Evolutionary conservation across 2,329 filamentous ascomycete genomes (phyloP), one percentile per base, ranked within the genome.

Genomic region (Mycosphaerella sp.): DNA sequence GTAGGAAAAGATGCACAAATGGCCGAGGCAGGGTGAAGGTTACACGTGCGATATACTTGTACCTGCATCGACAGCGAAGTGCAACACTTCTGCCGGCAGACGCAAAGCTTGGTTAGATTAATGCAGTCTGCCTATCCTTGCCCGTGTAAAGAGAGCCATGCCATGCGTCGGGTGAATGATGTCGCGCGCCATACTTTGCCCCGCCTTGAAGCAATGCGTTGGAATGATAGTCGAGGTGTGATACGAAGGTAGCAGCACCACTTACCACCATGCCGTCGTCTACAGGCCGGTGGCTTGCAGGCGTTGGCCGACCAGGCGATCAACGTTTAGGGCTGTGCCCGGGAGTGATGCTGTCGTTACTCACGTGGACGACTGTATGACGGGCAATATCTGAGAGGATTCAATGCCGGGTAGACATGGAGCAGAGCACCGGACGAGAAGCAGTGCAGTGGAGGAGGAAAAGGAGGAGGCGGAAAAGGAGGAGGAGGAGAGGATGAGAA

Each of bases 51-150:
- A 7, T 17, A 45, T 59, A 59, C 51, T 55, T 55, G 58, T 60
- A 59, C 47, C 58, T 58, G 58, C 54, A 54, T 29, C 26, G 26
- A 29, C 3, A 29, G 26, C 26, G 26, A 29, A n/a, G 12, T 38
- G 40, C 14, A 42, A 9, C 17, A n/a, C 40, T 42, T 39, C 40
- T 42, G 34, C 34, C 34, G 39, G 21, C 29, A 21, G n/a, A n/a
- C n/a, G n/a, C 48, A 51, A 44, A 58, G 31, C 48, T 48, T 54
- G 56, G 56, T 29, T 51, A 45, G 26, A 29, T 29, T 29, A 54
- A 48, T 48, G 17, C 21, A 44, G 6, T 26, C 5, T 44, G 42
- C 42, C 34, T 38, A 38, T 38, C 34, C 34, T 38, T 38, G 34
- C 34, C 34, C 34, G 34, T 38, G 12, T 38, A 38, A 9, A 11